Percentiles rank a stretch among this genome's conserved stretches.
phyloP scores from a whole-genome alignment of 805 yeast genomes.

The Yarrowia deformans region DNA sequence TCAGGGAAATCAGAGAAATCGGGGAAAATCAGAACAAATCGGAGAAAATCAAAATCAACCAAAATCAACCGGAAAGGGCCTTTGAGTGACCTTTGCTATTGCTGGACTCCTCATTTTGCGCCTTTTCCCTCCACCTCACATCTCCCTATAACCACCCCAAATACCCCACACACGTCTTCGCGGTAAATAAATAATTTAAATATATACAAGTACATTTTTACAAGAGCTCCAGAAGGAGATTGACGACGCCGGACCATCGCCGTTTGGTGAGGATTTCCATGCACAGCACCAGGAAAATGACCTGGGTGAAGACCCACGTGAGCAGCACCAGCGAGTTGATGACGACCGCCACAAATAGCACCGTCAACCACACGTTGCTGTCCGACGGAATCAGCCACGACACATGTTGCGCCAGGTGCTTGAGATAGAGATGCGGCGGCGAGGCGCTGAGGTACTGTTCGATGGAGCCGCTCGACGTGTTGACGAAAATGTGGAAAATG shows the following conservation, averaged over 20 bases:
- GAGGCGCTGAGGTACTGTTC: constrained; percentile 17
- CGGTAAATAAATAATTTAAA: constrained; percentile 29
- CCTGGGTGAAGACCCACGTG: constrained; percentile 34
- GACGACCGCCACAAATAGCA: constrained; percentile 12
- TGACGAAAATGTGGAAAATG: constrained; percentile 33
- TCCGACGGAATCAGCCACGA: constrained; percentile 17
- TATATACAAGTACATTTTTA: neutral
- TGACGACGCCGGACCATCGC: constrained; percentile 13
- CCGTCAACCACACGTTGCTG: constrained; percentile 14
- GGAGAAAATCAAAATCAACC: neutral
- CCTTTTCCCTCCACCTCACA: too few species aligned
- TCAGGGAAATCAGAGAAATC: neutral
- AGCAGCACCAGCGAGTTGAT: constrained; percentile 22
- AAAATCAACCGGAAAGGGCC: neutral
- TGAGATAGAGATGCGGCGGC: constrained; percentile 17
- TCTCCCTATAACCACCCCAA: too few species aligned
- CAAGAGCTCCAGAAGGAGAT: neutral
- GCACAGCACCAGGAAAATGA: constrained; percentile 30
- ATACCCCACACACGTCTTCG: neutral
- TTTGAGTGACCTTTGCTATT: too few species aligned
- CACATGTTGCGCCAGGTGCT: constrained; percentile 7
- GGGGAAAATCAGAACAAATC: neutral
- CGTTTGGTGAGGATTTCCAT: constrained; percentile 35
- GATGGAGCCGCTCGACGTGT: constrained; percentile 20
- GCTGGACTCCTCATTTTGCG: too few species aligned